Conservation (phyloP, 345 rosid genomes). For the Acer yangbiense region DNA sequence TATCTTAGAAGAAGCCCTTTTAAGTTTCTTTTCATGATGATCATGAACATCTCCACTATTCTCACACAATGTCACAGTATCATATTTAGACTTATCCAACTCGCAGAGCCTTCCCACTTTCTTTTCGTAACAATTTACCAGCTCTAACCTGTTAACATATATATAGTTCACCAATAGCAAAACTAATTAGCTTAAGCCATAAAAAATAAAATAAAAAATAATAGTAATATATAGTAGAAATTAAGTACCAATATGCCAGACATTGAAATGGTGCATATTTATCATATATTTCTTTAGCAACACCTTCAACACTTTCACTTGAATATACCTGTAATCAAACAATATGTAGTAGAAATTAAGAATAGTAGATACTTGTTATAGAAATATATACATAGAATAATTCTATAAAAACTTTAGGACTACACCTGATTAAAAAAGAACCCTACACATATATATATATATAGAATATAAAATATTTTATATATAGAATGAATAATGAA, state of each 20-base stretch:
- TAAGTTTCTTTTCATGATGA: too few species aligned
- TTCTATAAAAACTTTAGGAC: too few species aligned
- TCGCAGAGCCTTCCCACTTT: slow-evolving; percentile 38
- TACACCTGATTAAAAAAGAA: too few species aligned
- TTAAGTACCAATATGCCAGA: slow-evolving; percentile 9
- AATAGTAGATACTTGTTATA: background rate
- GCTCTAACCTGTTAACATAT: slow-evolving; percentile 29
- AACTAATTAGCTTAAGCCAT: too few species aligned
- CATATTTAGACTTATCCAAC: slow-evolving; percentile 20
- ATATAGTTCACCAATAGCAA: background rate
- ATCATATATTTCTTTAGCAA: slow-evolving; percentile 32
- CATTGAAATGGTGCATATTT: too few species aligned
- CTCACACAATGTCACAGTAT: slow-evolving; percentile 1
- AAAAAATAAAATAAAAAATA: background rate
- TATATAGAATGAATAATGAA: background rate
- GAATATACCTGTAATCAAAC: slow-evolving; percentile 26
- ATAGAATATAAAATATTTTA: too few species aligned
- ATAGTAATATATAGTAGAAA: background rate
- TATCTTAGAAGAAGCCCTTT: too few species aligned
- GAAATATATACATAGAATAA: too few species aligned
- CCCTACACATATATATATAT: too few species aligned
- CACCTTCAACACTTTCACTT: slow-evolving; percentile 13
- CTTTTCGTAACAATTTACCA: slow-evolving; percentile 27
- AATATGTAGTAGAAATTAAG: background rate
- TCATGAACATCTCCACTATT: too few species aligned